These are phyloP conservation scores for Sporothrix curviconia DNA, from an alignment of 2,329 filamentous ascomycete species.

Conservation along the genomic window DNA sequence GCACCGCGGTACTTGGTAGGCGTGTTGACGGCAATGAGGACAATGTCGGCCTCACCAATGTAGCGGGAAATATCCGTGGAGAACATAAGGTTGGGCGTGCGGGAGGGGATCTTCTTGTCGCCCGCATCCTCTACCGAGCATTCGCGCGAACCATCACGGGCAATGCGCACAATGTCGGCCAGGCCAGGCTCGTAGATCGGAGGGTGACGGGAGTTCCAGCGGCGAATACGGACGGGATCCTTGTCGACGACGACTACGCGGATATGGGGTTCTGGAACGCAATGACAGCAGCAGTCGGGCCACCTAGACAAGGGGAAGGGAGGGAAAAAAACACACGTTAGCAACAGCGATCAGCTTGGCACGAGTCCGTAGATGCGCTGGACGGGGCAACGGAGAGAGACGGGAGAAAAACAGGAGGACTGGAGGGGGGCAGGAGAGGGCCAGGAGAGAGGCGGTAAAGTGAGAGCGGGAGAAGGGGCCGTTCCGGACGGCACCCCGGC, in stretches of 20 bases:
- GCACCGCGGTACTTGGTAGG: slow-evolving; percentile 66
- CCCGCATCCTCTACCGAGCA: slow-evolving; percentile 35
- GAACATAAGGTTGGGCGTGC: slow-evolving; percentile 64
- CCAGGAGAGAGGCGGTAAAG: not conserved
- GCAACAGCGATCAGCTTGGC: not conserved
- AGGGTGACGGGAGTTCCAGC: slow-evolving; percentile 67
- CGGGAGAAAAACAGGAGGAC: no score
- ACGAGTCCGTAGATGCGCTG: no score
- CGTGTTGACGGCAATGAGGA: slow-evolving; percentile 73
- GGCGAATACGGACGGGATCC: slow-evolving; percentile 56
- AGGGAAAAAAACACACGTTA: not conserved
- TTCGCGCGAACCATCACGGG: slow-evolving; percentile 50
- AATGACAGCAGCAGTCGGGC: slow-evolving; percentile 68
- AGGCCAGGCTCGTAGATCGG: slow-evolving; percentile 73
- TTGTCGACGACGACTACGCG: slow-evolving; percentile 69
- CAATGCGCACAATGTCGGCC: slow-evolving; percentile 58
- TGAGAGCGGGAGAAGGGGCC: not conserved
- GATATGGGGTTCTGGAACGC: slow-evolving; percentile 64
- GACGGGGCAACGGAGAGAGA: no score
- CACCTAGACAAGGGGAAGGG: slow-evolving; percentile 48
- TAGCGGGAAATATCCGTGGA: slow-evolving; percentile 57
- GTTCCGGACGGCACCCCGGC: not conserved
- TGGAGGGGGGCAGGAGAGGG: not conserved
- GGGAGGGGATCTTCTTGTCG: slow-evolving; percentile 30
- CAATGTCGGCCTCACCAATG: slow-evolving; percentile 63